phyloP scores from a whole-genome alignment of 2,329 filamentous ascomycete genomes.

The Trichocomaceae sp. region DNA sequence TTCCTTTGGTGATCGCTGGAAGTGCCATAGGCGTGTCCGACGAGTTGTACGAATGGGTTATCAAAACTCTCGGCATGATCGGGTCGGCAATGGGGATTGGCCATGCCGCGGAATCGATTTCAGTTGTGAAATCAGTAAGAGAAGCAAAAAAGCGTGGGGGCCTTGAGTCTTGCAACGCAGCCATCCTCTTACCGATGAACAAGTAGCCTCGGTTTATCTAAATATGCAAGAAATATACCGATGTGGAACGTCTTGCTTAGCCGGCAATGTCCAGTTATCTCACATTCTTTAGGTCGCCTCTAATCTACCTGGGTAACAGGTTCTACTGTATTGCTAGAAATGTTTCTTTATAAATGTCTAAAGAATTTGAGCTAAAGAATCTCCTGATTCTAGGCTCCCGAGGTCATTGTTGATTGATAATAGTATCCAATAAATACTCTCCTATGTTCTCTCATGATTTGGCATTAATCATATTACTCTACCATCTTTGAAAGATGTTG shows the following conservation, averaged over 20 bases:
- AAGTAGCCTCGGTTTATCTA: neutral
- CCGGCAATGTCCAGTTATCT: too few relatives aligned
- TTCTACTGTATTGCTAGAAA: too few relatives aligned
- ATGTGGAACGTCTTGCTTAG: neutral
- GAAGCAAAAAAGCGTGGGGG: neutral
- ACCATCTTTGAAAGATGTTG: too few relatives aligned
- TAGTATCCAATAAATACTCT: too few relatives aligned
- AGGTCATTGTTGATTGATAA: too few relatives aligned
- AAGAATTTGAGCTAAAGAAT: too few relatives aligned
- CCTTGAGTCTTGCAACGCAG: neutral
- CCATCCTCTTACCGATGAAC: neutral
- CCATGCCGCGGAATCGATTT: constrained; percentile 12
- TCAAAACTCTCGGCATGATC: constrained; percentile 18
- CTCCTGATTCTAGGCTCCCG: too few relatives aligned
- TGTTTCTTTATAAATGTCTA: too few relatives aligned
- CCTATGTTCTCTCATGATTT: too few relatives aligned
- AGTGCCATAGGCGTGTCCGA: constrained; percentile 18
- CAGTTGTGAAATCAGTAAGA: neutral
- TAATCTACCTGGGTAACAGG: too few relatives aligned
- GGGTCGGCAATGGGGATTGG: constrained; percentile 19
- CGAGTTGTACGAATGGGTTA: constrained; percentile 19
- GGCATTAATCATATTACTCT: too few relatives aligned
- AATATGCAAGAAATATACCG: neutral
- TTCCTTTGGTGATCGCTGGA: constrained; percentile 19
- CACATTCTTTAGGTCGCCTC: too few relatives aligned